Conservation (phyloP, 768 basidiomycete genomes). For the Vishniacozyma victoriae region DNA sequence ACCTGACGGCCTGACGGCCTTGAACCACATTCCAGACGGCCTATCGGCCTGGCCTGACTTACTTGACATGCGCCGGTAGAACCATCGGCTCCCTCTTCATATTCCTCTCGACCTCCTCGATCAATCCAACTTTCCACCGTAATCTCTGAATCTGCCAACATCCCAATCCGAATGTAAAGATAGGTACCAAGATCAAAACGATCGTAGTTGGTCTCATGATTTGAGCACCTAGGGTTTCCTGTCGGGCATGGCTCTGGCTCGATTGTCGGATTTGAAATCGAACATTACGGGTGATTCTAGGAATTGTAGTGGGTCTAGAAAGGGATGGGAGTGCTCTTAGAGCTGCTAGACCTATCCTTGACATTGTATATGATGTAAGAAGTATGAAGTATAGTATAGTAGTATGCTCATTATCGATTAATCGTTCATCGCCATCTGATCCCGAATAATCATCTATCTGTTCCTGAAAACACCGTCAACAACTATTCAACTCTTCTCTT, state of each 20-base stretch:
- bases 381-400: too few species aligned
- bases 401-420: too few species aligned
- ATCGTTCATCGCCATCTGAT: too few species aligned
- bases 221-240: slow-evolving; percentile 7
- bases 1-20: too few species aligned
- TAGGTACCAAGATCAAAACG: slow-evolving; percentile 73
- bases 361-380: too few species aligned
- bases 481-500: neutral
- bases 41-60: slow-evolving; percentile 26
- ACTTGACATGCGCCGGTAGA: slow-evolving; percentile 85
- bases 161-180: slow-evolving; percentile 86
- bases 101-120: slow-evolving; percentile 89
- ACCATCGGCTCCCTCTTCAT: slow-evolving; percentile 68
- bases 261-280: too few species aligned
- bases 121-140: slow-evolving; percentile 89
- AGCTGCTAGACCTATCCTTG: neutral
- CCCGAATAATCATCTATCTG: too few species aligned
- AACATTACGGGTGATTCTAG: neutral
- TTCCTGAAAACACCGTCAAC: neutral
- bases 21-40: neutral
- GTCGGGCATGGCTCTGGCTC: too few species aligned
- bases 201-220: slow-evolving; percentile 37
- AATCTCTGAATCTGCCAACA: slow-evolving; percentile 88
- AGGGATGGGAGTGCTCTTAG: neutral
- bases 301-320: neutral